Percentiles rank a stretch among this genome's conserved stretches.
Evolutionary conservation across 1,284 basidiomycete genomes (phyloP).

Genomic region (Peniophora sp.): DNA sequence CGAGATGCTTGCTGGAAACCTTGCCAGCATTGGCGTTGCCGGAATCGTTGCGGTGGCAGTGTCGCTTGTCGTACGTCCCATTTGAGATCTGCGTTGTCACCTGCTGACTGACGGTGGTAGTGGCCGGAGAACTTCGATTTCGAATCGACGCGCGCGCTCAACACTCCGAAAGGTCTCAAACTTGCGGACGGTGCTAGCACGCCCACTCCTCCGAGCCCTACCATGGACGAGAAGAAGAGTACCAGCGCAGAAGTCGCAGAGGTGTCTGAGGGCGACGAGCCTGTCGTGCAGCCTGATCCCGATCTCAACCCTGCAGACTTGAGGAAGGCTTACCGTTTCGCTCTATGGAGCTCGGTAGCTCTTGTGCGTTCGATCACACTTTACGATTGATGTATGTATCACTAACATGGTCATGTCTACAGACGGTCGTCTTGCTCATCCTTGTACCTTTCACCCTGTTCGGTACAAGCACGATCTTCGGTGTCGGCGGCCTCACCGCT

Average conservation of each 20-base stretch:
- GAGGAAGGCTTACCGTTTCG: constrained; percentile 70
- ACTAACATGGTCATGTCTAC: background rate
- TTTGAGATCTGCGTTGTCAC: background rate
- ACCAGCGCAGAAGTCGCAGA: constrained; percentile 19
- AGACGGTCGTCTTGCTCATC: constrained; percentile 63
- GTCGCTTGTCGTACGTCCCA: constrained; percentile 48
- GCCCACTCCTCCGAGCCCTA: constrained; percentile 15
- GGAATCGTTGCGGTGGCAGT: constrained; percentile 64
- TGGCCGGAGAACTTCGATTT: constrained; percentile 81
- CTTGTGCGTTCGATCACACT: constrained; percentile 39
- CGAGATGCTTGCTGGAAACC: constrained; percentile 83
- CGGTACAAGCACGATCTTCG: constrained; percentile 70
- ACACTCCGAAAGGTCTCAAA: constrained; percentile 28
- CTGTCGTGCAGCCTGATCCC: constrained; percentile 34
- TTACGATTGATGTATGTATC: background rate
- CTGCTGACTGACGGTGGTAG: constrained; percentile 24
- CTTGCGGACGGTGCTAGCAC: constrained; percentile 6
- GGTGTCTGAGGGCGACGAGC: constrained; percentile 23
- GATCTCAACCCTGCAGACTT: constrained; percentile 59
- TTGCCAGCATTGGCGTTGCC: constrained; percentile 79
- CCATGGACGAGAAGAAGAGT: constrained; percentile 22
- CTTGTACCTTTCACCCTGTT: constrained; percentile 80
- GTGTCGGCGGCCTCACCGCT: constrained; percentile 58
- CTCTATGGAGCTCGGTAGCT: constrained; percentile 60
- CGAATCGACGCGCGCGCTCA: constrained; percentile 69